Percentiles rank a stretch among this genome's conserved stretches.
Evolutionary conservation across 1,284 basidiomycete genomes (phyloP).

Genomic region (Anthracocystis panici-leucophaei): DNA sequence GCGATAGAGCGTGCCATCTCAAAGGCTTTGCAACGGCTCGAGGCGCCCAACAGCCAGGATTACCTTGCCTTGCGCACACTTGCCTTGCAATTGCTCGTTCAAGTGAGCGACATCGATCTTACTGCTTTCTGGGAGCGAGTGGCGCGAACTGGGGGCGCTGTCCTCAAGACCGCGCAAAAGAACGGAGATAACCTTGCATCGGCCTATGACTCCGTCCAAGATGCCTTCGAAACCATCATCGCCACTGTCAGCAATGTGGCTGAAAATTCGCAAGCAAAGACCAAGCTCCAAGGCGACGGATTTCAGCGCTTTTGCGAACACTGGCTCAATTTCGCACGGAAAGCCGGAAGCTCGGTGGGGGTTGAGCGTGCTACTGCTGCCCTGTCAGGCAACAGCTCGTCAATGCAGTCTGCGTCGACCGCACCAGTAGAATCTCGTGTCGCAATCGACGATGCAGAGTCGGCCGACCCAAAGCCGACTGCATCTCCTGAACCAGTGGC

Average conservation of each 20-base stretch:
- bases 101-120: slow-evolving; percentile 48
- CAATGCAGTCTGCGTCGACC: not conserved
- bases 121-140: slow-evolving; percentile 58
- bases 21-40: slow-evolving; percentile 32
- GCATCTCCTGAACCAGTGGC: not conserved
- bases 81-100: slow-evolving; percentile 44
- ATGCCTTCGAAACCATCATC: slow-evolving; percentile 39
- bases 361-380: slow-evolving; percentile 39
- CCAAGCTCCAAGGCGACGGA: slow-evolving; percentile 29
- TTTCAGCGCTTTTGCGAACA: slow-evolving; percentile 50
- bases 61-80: slow-evolving; percentile 28
- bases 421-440: not conserved
- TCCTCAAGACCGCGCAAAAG: slow-evolving; percentile 29
- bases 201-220: slow-evolving; percentile 34
- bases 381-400: slow-evolving; percentile 8
- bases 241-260: slow-evolving; percentile 26
- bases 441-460: not conserved
- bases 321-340: slow-evolving; percentile 50
- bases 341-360: slow-evolving; percentile 33
- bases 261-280: slow-evolving; percentile 13
- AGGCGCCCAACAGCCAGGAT: slow-evolving; percentile 28
- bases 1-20: slow-evolving; percentile 48
- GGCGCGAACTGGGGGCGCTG: slow-evolving; percentile 37
- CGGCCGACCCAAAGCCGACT: not conserved
- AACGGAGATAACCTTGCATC: slow-evolving; percentile 20